Percentiles rank a stretch among this genome's conserved stretches.
These are phyloP conservation scores for Medicago ruthenica DNA, from an alignment of 306 rosid species.

Conservation along the genomic window DNA sequence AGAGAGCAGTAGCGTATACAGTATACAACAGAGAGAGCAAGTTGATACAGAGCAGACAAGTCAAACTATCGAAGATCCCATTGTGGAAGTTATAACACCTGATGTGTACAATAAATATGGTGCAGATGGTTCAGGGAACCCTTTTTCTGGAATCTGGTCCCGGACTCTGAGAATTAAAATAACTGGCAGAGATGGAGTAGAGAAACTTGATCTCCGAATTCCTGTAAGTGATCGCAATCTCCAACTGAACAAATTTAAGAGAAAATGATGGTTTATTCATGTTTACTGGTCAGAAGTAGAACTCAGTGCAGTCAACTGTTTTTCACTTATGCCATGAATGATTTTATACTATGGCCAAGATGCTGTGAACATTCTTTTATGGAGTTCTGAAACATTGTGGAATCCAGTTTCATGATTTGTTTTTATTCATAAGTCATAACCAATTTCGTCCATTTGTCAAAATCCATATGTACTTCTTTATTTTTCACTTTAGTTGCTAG, in stretches of 20 bases:
- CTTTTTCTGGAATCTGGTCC: conserved; percentile 87
- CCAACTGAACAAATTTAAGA: background rate
- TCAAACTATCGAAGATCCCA: conserved; percentile 69
- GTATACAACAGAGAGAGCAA: conserved; percentile 65
- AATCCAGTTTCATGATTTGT: background rate
- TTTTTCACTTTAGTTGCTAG: background rate
- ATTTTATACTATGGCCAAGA: no score
- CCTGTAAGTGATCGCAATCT: conserved; percentile 73
- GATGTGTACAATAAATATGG: conserved; percentile 75
- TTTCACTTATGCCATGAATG: no score
- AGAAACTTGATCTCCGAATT: conserved; percentile 84
- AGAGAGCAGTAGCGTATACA: conserved; percentile 73
- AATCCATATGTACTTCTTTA: background rate
- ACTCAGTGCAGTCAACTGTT: no score
- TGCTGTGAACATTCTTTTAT: no score
- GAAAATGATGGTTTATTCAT: background rate
- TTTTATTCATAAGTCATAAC: background rate
- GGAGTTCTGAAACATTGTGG: no score
- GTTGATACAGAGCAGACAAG: conserved; percentile 71
- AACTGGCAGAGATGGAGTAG: conserved; percentile 90
- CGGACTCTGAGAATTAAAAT: conserved; percentile 82
- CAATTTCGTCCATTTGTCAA: background rate
- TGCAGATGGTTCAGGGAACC: conserved; percentile 72
- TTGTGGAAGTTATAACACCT: conserved; percentile 94
- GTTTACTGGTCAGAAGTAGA: background rate